Evolutionary conservation across 768 basidiomycete genomes (phyloP).

Genomic region (Mycena chlorophos): DNA sequence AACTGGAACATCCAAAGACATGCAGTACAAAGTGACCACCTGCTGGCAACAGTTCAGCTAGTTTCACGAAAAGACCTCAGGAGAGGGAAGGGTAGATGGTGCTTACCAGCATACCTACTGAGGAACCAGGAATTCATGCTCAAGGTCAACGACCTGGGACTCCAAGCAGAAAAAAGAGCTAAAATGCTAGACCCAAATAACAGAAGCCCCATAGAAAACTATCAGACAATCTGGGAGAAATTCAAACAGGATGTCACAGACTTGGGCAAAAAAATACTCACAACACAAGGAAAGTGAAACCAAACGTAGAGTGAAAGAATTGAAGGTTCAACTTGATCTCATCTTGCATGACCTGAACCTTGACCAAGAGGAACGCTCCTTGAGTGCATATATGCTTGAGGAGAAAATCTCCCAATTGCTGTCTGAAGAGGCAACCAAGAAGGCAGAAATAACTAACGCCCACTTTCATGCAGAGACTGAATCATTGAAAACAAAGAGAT

Average conservation of each 20-base stretch:
- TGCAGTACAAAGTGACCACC: slow-evolving; percentile 11
- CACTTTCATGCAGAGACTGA: background rate
- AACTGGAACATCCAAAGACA: slow-evolving; percentile 7
- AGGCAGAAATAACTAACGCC: background rate
- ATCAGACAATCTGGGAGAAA: background rate
- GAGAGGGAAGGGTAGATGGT: slow-evolving; percentile 10
- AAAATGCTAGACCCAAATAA: background rate
- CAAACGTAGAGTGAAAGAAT: background rate
- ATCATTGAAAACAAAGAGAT: background rate
- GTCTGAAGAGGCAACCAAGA: background rate
- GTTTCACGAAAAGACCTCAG: background rate
- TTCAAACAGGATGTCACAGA: background rate
- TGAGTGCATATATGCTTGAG: background rate
- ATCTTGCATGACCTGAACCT: background rate
- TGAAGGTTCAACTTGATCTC: background rate
- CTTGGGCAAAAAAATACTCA: background rate
- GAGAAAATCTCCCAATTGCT: background rate
- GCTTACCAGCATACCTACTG: slow-evolving; percentile 8
- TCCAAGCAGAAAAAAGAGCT: background rate
- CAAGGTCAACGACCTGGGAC: background rate
- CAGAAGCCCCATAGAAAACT: background rate
- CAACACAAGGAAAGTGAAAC: background rate
- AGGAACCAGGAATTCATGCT: slow-evolving; percentile 7
- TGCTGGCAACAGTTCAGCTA: slow-evolving; percentile 1
- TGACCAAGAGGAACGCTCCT: background rate